Base-by-base conservation (phyloP, 2,329 filamentous ascomycete genomes). In the Ophiobolus disseminans region DNA sequence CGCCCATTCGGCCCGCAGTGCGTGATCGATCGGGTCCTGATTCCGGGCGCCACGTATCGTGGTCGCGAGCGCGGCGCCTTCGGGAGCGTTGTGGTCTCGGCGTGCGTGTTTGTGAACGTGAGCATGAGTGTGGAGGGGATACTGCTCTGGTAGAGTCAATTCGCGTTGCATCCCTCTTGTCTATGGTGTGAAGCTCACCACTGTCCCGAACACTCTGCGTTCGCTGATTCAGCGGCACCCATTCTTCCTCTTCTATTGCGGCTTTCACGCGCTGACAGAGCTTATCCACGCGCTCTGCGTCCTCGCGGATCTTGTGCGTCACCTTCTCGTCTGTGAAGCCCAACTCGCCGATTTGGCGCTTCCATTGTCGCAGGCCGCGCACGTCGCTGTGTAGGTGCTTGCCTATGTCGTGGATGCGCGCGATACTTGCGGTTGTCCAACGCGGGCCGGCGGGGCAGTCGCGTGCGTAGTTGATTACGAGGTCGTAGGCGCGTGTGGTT, bases 401-500 rank as follows among this genome's bases (percentile, higher is more conserved):
- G 14, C 62, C 61, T 3, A 45, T 7, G 5, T 43, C 23, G 13
- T 47, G 48, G 28, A 66, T 46, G 2, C 20, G 25, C 1, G 28
- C 39, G 13, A 62, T 54, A 17, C 57, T 46, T 13, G 47, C 35
- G 10, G 44, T 13, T 11, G 44, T 22, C 63, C 63, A 63, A 40
- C 62, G 57, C 38, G 37, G 40, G 3, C 62, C 62, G n/a, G 43
- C 53, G 20, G 42, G 23, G 1, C 47, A 55, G 14, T 60, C 53
- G 17, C 50, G 49, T 5, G 44, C 14, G 38, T 63, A 63, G 30
- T 50, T 41, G 26, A 57, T 30, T 13, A 65, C 47, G 8, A 66
- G 48, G n/a, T 58, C 50, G 40, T 58, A 61, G 34, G 57, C 60
- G 30, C 53, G 53, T 4, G 50, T 5, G 2, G 60, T 63, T 30